Conservation (phyloP, 805 yeast species). For the Suhomyces prunicola region DNA sequence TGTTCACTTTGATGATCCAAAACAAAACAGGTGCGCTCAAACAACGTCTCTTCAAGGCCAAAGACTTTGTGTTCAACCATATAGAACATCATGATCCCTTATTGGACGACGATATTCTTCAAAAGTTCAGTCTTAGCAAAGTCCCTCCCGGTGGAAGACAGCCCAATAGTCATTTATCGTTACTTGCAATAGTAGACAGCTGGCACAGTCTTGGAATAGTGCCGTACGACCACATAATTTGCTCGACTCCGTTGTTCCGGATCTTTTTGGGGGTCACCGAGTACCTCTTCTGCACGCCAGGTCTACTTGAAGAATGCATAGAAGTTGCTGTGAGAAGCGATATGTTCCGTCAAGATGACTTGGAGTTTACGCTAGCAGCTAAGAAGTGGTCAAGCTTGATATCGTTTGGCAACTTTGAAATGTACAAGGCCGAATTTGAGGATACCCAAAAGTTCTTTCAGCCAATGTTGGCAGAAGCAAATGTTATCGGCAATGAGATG, state of each 20-base stretch:
- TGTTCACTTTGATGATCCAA: slow-evolving; percentile 80
- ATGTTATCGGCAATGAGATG: slow-evolving; percentile 89
- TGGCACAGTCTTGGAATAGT: slow-evolving; percentile 84
- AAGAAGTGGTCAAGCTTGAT: slow-evolving; percentile 85
- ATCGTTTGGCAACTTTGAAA: slow-evolving; percentile 65
- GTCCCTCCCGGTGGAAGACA: slow-evolving; percentile 63
- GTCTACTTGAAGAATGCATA: slow-evolving; percentile 75
- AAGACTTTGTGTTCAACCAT: slow-evolving; percentile 71
- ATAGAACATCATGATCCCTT: slow-evolving; percentile 53
- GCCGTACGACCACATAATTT: slow-evolving; percentile 95
- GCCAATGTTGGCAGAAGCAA: slow-evolving; percentile 88
- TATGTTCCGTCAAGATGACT: slow-evolving; percentile 80
- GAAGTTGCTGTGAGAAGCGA: slow-evolving; percentile 64
- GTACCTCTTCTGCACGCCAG: slow-evolving; percentile 82
- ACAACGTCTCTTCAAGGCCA: slow-evolving; percentile 62
- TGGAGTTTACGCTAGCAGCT: slow-evolving; percentile 90
- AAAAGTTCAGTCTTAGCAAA: slow-evolving; percentile 73
- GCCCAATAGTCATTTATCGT: slow-evolving; percentile 87
- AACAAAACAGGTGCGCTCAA: slow-evolving; percentile 57
- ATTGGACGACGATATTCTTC: slow-evolving; percentile 74
- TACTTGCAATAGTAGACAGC: slow-evolving; percentile 88
- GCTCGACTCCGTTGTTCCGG: slow-evolving; percentile 89
- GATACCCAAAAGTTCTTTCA: slow-evolving; percentile 78
- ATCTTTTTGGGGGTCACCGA: slow-evolving; percentile 93
- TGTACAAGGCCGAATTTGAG: slow-evolving; percentile 72